Conservation (phyloP, 2,329 filamentous ascomycete genomes). For the Ascocoryne sarcoides region DNA sequence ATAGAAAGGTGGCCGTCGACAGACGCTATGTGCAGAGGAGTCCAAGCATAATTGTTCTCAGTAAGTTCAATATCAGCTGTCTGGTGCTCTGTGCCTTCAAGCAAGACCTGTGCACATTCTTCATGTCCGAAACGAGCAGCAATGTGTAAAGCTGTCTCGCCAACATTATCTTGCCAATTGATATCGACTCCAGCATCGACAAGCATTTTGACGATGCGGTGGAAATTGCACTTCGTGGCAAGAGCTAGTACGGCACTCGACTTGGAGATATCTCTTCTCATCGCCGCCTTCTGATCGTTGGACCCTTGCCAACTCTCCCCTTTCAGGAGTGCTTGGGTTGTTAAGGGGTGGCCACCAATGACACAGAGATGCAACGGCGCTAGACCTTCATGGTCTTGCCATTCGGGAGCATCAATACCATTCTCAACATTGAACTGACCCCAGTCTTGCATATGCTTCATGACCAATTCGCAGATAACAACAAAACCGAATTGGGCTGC, state of each 20-base stretch:
- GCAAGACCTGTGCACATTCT: constrained; percentile 67
- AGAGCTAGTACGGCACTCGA: constrained; percentile 83
- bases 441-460: constrained; percentile 85
- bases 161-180: constrained; percentile 84
- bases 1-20: constrained; percentile 77
- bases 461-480: constrained; percentile 78
- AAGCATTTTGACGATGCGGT: constrained; percentile 74
- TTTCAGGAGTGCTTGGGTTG: constrained; percentile 71
- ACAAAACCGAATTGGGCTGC: constrained; percentile 92
- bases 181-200: constrained; percentile 87
- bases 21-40: constrained; percentile 84
- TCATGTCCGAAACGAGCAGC: constrained; percentile 82
- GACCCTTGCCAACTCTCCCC: constrained; percentile 67
- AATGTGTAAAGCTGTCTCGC: constrained; percentile 86
- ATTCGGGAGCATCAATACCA: constrained; percentile 77
- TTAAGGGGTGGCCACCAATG: constrained; percentile 80
- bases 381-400: constrained; percentile 89
- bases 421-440: constrained; percentile 73
- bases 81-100: constrained; percentile 61
- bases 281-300: constrained; percentile 51
- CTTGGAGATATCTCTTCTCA: constrained; percentile 64
- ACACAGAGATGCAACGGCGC: constrained; percentile 89
- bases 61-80: constrained; percentile 67
- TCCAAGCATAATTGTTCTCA: constrained; percentile 87
- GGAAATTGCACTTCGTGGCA: constrained; percentile 81